Conservation (phyloP, 306 rosid species). For the Coriaria nepalensis region DNA sequence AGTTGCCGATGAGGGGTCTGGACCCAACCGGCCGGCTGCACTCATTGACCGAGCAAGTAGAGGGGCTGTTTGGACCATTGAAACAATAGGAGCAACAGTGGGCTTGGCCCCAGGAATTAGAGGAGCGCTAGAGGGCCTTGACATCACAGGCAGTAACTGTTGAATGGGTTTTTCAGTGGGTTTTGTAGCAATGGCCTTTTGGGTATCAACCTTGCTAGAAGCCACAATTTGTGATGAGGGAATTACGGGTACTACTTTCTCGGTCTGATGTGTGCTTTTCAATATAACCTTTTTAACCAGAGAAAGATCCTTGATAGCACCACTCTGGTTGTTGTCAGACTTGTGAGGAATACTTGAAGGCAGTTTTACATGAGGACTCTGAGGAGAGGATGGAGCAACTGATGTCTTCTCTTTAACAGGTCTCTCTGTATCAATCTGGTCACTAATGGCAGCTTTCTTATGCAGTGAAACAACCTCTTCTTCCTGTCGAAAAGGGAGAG, state of each 20-base stretch:
- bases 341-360: constrained; percentile 26
- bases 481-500: constrained; percentile 22
- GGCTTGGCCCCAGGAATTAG: constrained; percentile 68
- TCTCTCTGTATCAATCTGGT: constrained; percentile 39
- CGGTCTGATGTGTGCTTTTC: constrained; percentile 32
- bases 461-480: constrained; percentile 36
- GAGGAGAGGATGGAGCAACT: constrained; percentile 35
- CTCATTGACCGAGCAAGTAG: constrained; percentile 70
- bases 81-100: constrained; percentile 46
- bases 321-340: constrained; percentile 26
- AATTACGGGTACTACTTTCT: constrained; percentile 29
- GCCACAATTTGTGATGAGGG: constrained; percentile 25
- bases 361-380: constrained; percentile 35
- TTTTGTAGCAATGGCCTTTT: constrained; percentile 36
- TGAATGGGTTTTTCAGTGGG: constrained; percentile 37
- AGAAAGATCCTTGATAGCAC: constrained; percentile 25
- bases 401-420: constrained; percentile 43
- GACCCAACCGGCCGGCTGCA: constrained; percentile 84
- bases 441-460: constrained; percentile 41
- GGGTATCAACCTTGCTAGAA: constrained; percentile 44
- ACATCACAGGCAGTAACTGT: constrained; percentile 38
- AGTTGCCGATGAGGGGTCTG: constrained; percentile 65
- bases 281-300: constrained; percentile 34
- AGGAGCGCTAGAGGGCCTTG: constrained; percentile 87
- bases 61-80: constrained; percentile 62